A percentile compares a stretch with the other conserved stretches of the same genome.
Conservation (phyloP, 768 basidiomycete species). For the Rhodotorula kratochvilovae region DNA sequence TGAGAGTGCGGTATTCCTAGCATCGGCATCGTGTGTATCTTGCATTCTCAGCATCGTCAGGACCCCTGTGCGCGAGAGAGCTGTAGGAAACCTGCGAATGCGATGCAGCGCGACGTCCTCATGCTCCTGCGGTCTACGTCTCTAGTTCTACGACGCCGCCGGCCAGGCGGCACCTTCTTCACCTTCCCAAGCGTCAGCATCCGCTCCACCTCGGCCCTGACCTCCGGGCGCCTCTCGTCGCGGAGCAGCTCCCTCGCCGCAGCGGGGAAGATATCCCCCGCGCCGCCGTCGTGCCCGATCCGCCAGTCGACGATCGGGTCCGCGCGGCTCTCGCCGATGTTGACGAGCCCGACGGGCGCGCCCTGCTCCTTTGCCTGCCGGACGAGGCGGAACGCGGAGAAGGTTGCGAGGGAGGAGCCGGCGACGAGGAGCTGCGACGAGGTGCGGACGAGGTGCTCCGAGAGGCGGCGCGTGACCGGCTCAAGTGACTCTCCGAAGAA, state of each 20-base stretch:
- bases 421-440: conserved; percentile 70
- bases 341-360: conserved; percentile 76
- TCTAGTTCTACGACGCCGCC: not conserved
- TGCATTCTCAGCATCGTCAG: not conserved
- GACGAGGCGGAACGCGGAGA: conserved; percentile 79
- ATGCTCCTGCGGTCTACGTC: too few species aligned
- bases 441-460: conserved; percentile 51
- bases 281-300: conserved; percentile 69
- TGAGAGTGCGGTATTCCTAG: not conserved
- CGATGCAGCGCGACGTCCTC: too few species aligned
- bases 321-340: conserved; percentile 81
- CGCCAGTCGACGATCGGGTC: conserved; percentile 64
- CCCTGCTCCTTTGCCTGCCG: conserved; percentile 69
- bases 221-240: not conserved
- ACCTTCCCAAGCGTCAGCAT: conserved; percentile 22
- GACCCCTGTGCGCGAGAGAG: too few species aligned
- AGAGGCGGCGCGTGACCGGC: conserved; percentile 10
- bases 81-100: too few species aligned
- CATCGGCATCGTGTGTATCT: not conserved
- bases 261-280: conserved; percentile 19
- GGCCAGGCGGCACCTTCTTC: conserved; percentile 8
- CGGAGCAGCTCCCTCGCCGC: conserved; percentile 10
- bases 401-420: conserved; percentile 89
- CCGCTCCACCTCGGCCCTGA: conserved; percentile 18
- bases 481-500: conserved; percentile 36